Conservation (phyloP, 352 stramenopile genomes). For the Globisporangium camurandrum region DNA sequence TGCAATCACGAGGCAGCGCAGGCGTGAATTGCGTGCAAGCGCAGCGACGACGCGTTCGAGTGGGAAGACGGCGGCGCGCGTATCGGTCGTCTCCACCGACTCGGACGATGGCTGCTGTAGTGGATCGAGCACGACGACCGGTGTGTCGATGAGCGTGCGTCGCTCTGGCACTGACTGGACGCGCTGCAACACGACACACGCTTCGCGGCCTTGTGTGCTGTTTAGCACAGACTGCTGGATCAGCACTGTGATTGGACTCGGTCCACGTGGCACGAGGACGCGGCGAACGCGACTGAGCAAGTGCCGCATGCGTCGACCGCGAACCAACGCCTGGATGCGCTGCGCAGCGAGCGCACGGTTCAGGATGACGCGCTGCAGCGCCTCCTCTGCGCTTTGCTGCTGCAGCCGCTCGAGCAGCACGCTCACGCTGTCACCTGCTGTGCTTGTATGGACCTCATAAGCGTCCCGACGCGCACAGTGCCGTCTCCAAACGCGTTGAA, state of each 20-base stretch:
- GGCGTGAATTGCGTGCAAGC: constrained; percentile 31
- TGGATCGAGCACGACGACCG: constrained; percentile 27
- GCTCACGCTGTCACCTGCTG: constrained; percentile 14
- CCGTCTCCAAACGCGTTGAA: constrained; percentile 37
- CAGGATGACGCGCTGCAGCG: not conserved
- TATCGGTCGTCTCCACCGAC: not conserved
- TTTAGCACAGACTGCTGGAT: constrained; percentile 19
- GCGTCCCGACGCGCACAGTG: constrained; percentile 9
- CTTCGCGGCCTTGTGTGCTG: constrained; percentile 17
- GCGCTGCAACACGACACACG: constrained; percentile 16
- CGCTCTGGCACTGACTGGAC: constrained; percentile 28
- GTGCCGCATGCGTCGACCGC: constrained; percentile 29
- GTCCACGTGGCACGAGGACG: constrained; percentile 11
- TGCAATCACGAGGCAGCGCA: constrained; percentile 32
- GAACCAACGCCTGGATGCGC: constrained; percentile 50
- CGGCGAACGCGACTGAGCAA: constrained; percentile 32
- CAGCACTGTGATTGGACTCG: constrained; percentile 25
- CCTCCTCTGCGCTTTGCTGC: constrained; percentile 13
- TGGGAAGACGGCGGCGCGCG: not conserved
- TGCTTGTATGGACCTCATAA: not conserved
- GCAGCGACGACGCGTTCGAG: constrained; percentile 33
- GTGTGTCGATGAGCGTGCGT: constrained; percentile 40
- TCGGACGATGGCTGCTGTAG: not conserved
- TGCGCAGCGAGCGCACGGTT: constrained; percentile 27
- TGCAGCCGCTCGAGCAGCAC: constrained; percentile 40